Conservation (phyloP, 2,329 filamentous ascomycete genomes). For the Corynespora cassiicola region DNA sequence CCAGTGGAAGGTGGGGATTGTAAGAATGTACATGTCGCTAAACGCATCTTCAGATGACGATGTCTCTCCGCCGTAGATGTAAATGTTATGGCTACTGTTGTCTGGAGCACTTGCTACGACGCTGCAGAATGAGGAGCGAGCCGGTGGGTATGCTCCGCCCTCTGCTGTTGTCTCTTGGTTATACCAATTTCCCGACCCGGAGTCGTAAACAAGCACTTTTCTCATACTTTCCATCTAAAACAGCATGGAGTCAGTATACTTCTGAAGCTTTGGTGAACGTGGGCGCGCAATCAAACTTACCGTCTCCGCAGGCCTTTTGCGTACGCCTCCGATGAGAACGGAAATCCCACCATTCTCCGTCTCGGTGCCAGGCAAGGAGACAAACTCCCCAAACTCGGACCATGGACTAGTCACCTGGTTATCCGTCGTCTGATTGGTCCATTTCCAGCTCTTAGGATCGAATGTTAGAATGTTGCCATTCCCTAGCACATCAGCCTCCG, state of each 20-base stretch:
- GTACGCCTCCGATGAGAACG: conserved; percentile 6
- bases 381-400: conserved; percentile 7
- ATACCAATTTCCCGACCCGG: conserved; percentile 10
- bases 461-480: conserved; percentile 13
- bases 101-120: conserved; percentile 14
- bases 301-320: background rate
- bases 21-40: conserved; percentile 19
- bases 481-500: conserved; percentile 2
- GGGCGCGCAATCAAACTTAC: background rate
- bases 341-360: conserved; percentile 5
- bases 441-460: conserved; percentile 8
- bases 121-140: conserved; percentile 9
- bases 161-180: conserved; percentile 12
- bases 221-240: conserved; percentile 13
- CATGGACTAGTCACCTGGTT: conserved; percentile 4
- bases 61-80: conserved; percentile 19
- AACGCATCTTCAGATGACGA: conserved; percentile 2
- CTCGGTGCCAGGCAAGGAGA: conserved; percentile 13
- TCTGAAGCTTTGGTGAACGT: too few relatives aligned
- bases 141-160: conserved; percentile 5
- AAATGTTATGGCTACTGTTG: conserved; percentile 19
- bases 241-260: too few relatives aligned
- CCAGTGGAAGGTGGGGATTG: conserved; percentile 17
- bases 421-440: conserved; percentile 7
- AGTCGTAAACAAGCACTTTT: conserved; percentile 16